Evolutionary conservation across 495 filamentous ascomycete genomes (phyloP), one percentile per base, ranked within the genome.

Genomic region (Daldinia bambusicola): DNA sequence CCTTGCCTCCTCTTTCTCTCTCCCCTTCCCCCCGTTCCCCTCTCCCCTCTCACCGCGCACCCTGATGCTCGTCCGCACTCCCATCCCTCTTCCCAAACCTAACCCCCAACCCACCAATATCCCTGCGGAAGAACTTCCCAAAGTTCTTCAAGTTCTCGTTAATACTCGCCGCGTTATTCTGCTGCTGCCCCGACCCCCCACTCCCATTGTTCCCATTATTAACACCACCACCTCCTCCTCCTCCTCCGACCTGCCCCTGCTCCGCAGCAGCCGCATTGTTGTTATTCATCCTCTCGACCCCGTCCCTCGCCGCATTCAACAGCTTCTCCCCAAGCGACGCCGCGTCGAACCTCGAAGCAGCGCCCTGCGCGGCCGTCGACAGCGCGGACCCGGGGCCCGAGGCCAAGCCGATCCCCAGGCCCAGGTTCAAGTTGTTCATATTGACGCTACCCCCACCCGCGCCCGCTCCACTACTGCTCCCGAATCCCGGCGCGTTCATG

Each of bases 101-200:
- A 9, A 90, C 88, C 9, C 92, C 91, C 79, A 98, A 89, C 2
- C 90, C 90, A 40, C 93, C 91, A 34, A 95, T 87, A 82, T 99
- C 95, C 60, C 95, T 80, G 55, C 90, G 88, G 82, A 99, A 98
- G 81, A 99, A 97, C 80, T 95, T 97, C 2, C 95, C 95, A 77
- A 99, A 91, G 79, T 92, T 97, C 85, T 91, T 93, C 79, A 97
- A 74, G 78, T 97, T 97, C 80, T 96, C 93, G 73, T 97, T 95
- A 61, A 97, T 83, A 43, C 91, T 91, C 4, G 83, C 85, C 6
- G 85, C 79, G 18, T 84, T 64, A 38, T 64, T 79, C 38, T 79
- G 78, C 63, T 76, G 8, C 89, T 26, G 78, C 63, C 76, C 78
- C 16, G 84, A 76, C 31, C 78, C 82, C 7, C 89, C 86, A 12